Evolutionary conservation across 2,329 filamentous ascomycete genomes (phyloP).

Genomic region (Coniochaeta hoffmannii): DNA sequence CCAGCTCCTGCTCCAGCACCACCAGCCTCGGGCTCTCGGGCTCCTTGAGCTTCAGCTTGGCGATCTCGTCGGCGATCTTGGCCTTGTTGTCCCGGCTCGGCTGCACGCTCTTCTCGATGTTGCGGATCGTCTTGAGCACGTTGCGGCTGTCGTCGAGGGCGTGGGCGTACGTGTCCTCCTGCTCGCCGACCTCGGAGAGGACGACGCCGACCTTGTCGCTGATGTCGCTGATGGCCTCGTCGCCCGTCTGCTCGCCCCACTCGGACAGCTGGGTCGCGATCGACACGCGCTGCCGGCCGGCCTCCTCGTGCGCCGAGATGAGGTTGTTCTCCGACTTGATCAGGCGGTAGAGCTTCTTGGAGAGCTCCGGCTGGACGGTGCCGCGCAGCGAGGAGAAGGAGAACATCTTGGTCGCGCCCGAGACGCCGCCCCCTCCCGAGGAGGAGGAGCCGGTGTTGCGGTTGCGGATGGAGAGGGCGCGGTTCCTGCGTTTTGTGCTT

Average conservation of each 20-base stretch:
- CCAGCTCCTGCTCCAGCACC: conserved; percentile 89
- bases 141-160: conserved; percentile 77
- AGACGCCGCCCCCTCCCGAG: conserved; percentile 31
- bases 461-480: conserved; percentile 2
- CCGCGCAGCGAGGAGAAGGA: conserved; percentile 81
- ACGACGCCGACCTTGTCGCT: conserved; percentile 94
- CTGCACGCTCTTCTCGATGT: conserved; percentile 93
- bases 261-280: conserved; percentile 90
- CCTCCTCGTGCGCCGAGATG: conserved; percentile 75
- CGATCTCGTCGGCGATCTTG: conserved; percentile 89
- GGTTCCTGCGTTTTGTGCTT: not conserved
- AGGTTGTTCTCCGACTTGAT: conserved; percentile 94
- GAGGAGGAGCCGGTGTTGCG: not conserved
- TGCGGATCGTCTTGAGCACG: conserved; percentile 83
- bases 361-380: conserved; percentile 77
- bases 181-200: conserved; percentile 85
- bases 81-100: conserved; percentile 80
- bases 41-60: conserved; percentile 86
- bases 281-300: conserved; percentile 73
- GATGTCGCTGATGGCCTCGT: conserved; percentile 81
- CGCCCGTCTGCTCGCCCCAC: conserved; percentile 88
- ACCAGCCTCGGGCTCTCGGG: conserved; percentile 75
- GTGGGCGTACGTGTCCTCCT: conserved; percentile 83
- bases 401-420: conserved; percentile 51
- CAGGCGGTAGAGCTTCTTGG: conserved; percentile 79